Evolutionary conservation across 2,329 filamentous ascomycete genomes (phyloP).

Genomic region (Pseudogymnoascus sp.): DNA sequence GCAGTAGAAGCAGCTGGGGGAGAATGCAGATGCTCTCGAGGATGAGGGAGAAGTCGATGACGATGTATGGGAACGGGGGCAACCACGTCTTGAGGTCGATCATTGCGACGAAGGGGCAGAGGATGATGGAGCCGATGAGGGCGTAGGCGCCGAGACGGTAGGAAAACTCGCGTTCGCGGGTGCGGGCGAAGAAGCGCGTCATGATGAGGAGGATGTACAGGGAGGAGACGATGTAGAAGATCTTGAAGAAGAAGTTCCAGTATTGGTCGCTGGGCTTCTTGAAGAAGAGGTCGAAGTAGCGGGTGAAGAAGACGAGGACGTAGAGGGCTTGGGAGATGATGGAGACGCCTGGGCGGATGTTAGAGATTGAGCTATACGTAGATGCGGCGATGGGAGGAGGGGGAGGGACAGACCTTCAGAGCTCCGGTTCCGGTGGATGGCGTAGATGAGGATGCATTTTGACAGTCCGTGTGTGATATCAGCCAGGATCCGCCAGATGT

Average conservation of each 20-base stretch:
- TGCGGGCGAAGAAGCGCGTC: slow-evolving; percentile 77
- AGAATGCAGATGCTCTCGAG: slow-evolving; percentile 87
- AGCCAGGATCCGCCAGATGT: slow-evolving; percentile 64
- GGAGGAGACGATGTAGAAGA: slow-evolving; percentile 78
- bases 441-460: slow-evolving; percentile 83
- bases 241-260: slow-evolving; percentile 79
- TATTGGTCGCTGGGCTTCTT: slow-evolving; percentile 27
- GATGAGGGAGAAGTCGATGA: slow-evolving; percentile 84
- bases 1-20: slow-evolving; percentile 81
- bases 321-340: slow-evolving; percentile 88
- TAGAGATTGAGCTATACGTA: slow-evolving; percentile 15
- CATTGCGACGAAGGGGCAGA: slow-evolving; percentile 65
- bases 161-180: slow-evolving; percentile 83
- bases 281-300: slow-evolving; percentile 76
- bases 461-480: slow-evolving; percentile 79
- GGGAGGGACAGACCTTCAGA: slow-evolving; percentile 57
- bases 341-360: slow-evolving; percentile 57
- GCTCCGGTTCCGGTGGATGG: slow-evolving; percentile 80
- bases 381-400: slow-evolving; percentile 5
- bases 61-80: slow-evolving; percentile 53
- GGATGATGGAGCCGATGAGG: slow-evolving; percentile 53
- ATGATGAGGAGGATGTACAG: slow-evolving; percentile 83
- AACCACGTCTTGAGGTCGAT: slow-evolving; percentile 47
- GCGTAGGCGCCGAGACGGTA: slow-evolving; percentile 79
- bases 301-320: slow-evolving; percentile 72